These are phyloP conservation scores for Leccinum sublutescens DNA, from an alignment of 768 basidiomycete genomes.

Conservation along the genomic window DNA sequence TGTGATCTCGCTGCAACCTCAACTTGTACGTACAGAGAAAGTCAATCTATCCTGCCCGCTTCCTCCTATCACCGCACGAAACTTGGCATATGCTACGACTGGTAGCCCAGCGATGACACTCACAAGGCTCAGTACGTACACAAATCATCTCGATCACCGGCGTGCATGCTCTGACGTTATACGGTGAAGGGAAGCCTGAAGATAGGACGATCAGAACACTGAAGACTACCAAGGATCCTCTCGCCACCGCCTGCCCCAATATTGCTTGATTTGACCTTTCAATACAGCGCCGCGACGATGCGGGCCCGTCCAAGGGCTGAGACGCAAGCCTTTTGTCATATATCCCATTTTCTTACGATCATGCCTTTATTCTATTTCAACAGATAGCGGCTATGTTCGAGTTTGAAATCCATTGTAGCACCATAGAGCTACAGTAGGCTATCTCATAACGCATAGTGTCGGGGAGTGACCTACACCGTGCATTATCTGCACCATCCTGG, in stretches of 20 bases:
- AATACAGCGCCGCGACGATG: neutral
- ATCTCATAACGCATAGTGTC: too few relatives aligned
- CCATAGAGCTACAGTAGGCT: too few relatives aligned
- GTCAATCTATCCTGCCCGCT: neutral
- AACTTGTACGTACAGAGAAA: neutral
- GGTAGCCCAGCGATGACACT: neutral
- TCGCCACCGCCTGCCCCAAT: neutral
- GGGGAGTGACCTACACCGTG: too few relatives aligned
- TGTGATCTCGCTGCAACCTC: neutral
- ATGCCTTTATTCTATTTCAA: neutral
- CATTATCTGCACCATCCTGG: too few relatives aligned
- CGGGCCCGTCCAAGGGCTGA: neutral
- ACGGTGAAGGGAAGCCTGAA: neutral
- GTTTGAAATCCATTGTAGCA: neutral
- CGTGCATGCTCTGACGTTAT: neutral
- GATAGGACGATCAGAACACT: constrained; percentile 4
- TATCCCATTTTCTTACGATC: neutral
- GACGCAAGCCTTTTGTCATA: neutral
- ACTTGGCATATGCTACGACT: neutral
- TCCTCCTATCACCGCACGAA: neutral
- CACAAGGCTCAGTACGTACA: constrained; percentile 6
- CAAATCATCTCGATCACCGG: neutral
- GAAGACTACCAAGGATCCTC: constrained; percentile 1
- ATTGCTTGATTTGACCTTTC: neutral
- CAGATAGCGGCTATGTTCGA: neutral